phyloP scores from a whole-genome alignment of 2,329 filamentous ascomycete species.

The Nothophoma quercina region DNA sequence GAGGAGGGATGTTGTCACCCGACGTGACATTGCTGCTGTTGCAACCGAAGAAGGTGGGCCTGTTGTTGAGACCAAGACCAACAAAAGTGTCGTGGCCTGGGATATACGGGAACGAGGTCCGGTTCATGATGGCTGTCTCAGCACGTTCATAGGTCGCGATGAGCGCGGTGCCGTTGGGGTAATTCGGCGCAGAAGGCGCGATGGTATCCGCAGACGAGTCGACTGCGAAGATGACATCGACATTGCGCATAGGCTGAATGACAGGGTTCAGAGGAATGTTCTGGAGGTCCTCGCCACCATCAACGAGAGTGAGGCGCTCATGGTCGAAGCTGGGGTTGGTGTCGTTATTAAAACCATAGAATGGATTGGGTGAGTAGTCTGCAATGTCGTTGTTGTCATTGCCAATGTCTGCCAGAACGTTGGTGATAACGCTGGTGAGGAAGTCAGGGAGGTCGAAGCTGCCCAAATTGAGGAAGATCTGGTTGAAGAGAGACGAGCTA shows the following conservation, averaged over 20 bases:
- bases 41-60: slow-evolving; percentile 84
- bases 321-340: slow-evolving; percentile 65
- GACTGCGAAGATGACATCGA: slow-evolving; percentile 83
- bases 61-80: slow-evolving; percentile 76
- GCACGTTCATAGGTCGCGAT: slow-evolving; percentile 77
- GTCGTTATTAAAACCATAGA: slow-evolving; percentile 68
- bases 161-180: slow-evolving; percentile 80
- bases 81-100: slow-evolving; percentile 80
- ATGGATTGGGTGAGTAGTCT: slow-evolving; percentile 77
- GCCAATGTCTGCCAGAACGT: slow-evolving; percentile 65
- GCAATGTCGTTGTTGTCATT: slow-evolving; percentile 74
- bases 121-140: slow-evolving; percentile 66
- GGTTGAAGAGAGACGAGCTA: slow-evolving; percentile 84
- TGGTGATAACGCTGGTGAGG: slow-evolving; percentile 60
- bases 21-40: slow-evolving; percentile 68
- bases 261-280: slow-evolving; percentile 82
- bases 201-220: slow-evolving; percentile 78
- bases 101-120: slow-evolving; percentile 74
- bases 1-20: slow-evolving; percentile 61
- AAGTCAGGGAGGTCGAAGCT: slow-evolving; percentile 57
- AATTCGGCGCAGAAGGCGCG: slow-evolving; percentile 57
- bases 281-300: slow-evolving; percentile 79
- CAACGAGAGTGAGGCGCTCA: slow-evolving; percentile 72
- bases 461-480: slow-evolving; percentile 72
- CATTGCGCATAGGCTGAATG: slow-evolving; percentile 73